Conservation (phyloP, 768 basidiomycete genomes). For the Boletus rubescentipes region DNA sequence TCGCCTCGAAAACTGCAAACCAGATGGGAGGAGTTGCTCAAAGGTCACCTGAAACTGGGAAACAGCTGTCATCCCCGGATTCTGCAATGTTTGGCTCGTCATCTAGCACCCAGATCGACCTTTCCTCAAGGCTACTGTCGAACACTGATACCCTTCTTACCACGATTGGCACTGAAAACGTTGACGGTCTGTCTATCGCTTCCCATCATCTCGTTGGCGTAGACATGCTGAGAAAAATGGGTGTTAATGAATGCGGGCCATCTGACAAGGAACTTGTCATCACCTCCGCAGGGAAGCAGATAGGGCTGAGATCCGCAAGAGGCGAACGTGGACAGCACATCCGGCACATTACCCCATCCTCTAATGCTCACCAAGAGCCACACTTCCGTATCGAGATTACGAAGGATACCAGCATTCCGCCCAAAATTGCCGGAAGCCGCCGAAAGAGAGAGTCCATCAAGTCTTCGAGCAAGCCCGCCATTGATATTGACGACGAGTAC, state of each 20-base stretch:
- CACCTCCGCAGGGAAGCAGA: not conserved
- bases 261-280: not conserved
- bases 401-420: slow-evolving; percentile 1
- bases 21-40: not conserved
- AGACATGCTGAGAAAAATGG: not conserved
- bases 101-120: slow-evolving; percentile 15
- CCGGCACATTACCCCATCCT: not conserved
- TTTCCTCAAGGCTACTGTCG: slow-evolving; percentile 6
- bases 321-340: not conserved
- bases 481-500: slow-evolving; percentile 17
- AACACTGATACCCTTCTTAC: slow-evolving; percentile 1
- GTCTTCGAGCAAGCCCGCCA: not conserved
- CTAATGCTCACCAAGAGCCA: not conserved
- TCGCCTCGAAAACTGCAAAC: not conserved
- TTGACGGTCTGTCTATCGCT: not conserved
- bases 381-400: not conserved
- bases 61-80: not conserved
- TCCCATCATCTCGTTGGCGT: not conserved
- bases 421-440: slow-evolving; percentile 24
- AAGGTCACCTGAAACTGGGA: not conserved
- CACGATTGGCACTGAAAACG: not conserved
- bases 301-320: not conserved
- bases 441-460: slow-evolving; percentile 25
- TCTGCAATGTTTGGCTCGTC: slow-evolving; percentile 14
- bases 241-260: not conserved